phyloP scores from a whole-genome alignment of 441 rosid species.

The Flueggea neowawraea region DNA sequence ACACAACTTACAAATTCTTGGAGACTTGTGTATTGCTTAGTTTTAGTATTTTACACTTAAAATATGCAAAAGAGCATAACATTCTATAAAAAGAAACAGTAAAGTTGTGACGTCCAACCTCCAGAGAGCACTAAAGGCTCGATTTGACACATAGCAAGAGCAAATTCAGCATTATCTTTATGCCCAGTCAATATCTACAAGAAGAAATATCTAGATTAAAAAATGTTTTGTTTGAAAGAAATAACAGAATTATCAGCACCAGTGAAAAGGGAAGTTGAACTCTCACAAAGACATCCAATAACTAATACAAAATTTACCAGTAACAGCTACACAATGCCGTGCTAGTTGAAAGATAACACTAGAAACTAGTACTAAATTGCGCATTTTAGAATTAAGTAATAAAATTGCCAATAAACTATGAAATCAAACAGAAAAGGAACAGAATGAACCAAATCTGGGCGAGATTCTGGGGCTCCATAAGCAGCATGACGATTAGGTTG shows the following conservation, averaged over 20 bases:
- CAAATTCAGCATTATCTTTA: constrained; percentile 98
- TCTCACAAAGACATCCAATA: background rate
- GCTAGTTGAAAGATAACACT: background rate
- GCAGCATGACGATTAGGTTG: constrained; percentile 99
- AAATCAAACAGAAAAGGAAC: background rate
- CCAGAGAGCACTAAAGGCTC: constrained; percentile 99
- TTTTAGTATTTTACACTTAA: too few relatives aligned
- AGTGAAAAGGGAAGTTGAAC: background rate
- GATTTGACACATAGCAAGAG: constrained; percentile 97
- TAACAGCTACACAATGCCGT: background rate
- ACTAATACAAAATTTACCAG: background rate
- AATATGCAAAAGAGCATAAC: too few relatives aligned
- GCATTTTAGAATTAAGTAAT: too few relatives aligned
- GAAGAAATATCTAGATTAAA: constrained; percentile 12
- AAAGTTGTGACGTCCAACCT: constrained; percentile 44
- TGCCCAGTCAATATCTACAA: constrained; percentile 95
- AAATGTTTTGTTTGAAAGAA: constrained; percentile 3
- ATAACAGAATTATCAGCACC: background rate
- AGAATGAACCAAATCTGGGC: constrained; percentile 82
- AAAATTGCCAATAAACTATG: background rate
- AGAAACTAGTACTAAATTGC: background rate
- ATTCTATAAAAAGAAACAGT: background rate
- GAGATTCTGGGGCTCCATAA: constrained; percentile 82
- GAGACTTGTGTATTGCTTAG: background rate
- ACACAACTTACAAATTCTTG: background rate